Conservation (phyloP, 106 monocot genomes). For the Acanthochlamys bracteata region DNA sequence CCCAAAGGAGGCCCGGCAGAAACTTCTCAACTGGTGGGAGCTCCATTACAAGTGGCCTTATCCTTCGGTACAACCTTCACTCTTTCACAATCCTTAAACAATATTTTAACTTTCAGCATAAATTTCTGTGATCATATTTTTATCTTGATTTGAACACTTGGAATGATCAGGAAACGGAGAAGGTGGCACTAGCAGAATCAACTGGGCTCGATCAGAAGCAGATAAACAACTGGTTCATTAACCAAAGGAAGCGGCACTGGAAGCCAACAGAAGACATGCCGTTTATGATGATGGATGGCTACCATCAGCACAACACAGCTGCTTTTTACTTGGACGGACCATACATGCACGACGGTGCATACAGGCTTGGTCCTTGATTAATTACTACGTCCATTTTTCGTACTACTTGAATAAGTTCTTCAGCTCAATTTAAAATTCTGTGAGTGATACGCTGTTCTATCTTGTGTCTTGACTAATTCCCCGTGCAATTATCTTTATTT, state of each 20-base stretch:
- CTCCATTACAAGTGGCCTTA: slow-evolving; percentile 77
- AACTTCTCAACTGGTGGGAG: slow-evolving; percentile 73
- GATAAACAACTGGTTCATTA: slow-evolving; percentile 20
- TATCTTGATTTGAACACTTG: neutral
- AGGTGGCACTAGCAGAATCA: slow-evolving; percentile 16
- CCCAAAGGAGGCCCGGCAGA: slow-evolving; percentile 64
- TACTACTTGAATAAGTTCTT: too few relatives aligned
- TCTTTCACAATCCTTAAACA: too few relatives aligned
- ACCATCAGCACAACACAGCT: slow-evolving; percentile 18
- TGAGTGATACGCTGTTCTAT: too few relatives aligned
- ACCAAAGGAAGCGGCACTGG: slow-evolving; percentile 19
- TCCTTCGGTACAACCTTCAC: slow-evolving; percentile 38
- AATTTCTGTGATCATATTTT: neutral
- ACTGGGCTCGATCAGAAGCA: slow-evolving; percentile 17
- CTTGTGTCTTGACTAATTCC: too few relatives aligned
- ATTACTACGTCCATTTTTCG: neutral
- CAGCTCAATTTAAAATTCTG: too few relatives aligned
- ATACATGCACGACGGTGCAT: slow-evolving; percentile 24
- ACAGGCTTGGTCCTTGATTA: slow-evolving; percentile 23
- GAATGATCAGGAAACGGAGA: slow-evolving; percentile 7
- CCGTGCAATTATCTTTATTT: too few relatives aligned
- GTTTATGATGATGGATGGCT: slow-evolving; percentile 16
- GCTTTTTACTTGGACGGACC: slow-evolving; percentile 28
- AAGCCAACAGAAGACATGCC: slow-evolving; percentile 20
- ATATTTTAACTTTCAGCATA: too few relatives aligned